Evolutionary conservation across 352 stramenopile genomes (phyloP).

Genomic region (Phytophthora boehmeriae): DNA sequence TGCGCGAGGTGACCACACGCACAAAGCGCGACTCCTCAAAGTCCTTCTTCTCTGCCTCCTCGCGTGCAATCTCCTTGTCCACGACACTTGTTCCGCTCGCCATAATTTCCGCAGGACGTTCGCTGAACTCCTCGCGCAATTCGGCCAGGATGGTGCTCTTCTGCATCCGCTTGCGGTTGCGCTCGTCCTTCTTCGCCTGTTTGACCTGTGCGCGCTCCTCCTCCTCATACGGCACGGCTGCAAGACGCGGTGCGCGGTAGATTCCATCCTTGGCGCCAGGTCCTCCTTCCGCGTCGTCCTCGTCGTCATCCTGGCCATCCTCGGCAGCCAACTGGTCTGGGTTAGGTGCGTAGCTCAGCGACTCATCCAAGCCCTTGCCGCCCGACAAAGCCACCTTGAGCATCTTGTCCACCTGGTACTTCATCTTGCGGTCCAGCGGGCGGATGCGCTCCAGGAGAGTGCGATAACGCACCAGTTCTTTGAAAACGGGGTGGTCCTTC

Average conservation of each 20-base stretch:
- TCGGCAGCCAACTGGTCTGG: conserved; percentile 69
- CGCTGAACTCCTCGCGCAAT: conserved; percentile 86
- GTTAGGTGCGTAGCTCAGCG: conserved; percentile 82
- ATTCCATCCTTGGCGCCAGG: conserved; percentile 60
- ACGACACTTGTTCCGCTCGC: conserved; percentile 63
- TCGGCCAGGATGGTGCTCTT: conserved; percentile 88
- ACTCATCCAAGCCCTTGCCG: conserved; percentile 75
- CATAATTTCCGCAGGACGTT: conserved; percentile 74
- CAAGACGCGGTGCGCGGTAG: conserved; percentile 78
- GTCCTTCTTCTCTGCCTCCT: conserved; percentile 84
- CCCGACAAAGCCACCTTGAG: conserved; percentile 85
- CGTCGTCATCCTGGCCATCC: conserved; percentile 59
- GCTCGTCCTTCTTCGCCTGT: conserved; percentile 82
- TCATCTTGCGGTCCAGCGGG: conserved; percentile 87
- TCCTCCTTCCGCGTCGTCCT: conserved; percentile 39
- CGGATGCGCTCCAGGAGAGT: conserved; percentile 86
- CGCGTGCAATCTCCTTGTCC: conserved; percentile 83
- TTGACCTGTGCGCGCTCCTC: conserved; percentile 81
- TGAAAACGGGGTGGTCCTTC: conserved; percentile 82
- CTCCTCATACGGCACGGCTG: conserved; percentile 85
- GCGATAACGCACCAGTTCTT: conserved; percentile 84
- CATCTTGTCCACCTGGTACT: conserved; percentile 92
- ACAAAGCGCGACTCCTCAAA: conserved; percentile 89
- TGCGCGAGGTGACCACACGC: conserved; percentile 83
- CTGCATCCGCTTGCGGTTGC: conserved; percentile 79